A percentile compares a stretch with the other conserved stretches of the same genome.
Conservation (phyloP, 352 stramenopile genomes). For the Paralagenidium karlingii region DNA sequence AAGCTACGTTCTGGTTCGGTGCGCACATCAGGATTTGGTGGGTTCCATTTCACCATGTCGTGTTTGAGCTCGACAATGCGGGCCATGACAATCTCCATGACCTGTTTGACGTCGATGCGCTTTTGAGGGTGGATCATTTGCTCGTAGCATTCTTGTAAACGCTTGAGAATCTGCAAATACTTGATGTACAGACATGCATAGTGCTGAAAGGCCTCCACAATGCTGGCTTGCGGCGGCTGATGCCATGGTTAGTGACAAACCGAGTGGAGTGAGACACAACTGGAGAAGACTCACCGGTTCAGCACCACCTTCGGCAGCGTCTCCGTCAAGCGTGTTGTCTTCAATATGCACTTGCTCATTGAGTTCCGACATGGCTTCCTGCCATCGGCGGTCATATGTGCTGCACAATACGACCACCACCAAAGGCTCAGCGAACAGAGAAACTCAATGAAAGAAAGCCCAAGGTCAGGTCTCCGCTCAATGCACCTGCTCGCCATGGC, state of each 20-base stretch:
- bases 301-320: too few species aligned
- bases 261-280: not conserved
- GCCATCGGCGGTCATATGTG: constrained; percentile 84
- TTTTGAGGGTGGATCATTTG: constrained; percentile 93
- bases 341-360: constrained; percentile 89
- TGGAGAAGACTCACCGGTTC: not conserved
- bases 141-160: constrained; percentile 87
- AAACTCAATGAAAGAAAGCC: too few species aligned
- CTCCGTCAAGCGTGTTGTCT: constrained; percentile 50
- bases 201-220: constrained; percentile 88
- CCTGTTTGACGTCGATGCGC: constrained; percentile 86
- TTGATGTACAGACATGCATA: constrained; percentile 94
- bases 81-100: constrained; percentile 87
- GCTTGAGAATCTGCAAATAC: constrained; percentile 87
- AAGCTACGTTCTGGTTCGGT: constrained; percentile 76
- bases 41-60: constrained; percentile 90
- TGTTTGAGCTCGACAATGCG: constrained; percentile 84
- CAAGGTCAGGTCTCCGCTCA: too few species aligned
- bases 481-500: too few species aligned
- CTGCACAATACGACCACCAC: constrained; percentile 19
- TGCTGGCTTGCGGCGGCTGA: constrained; percentile 53
- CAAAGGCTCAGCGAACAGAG: not conserved
- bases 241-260: too few species aligned
- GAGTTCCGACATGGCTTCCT: constrained; percentile 87
- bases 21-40: constrained; percentile 80